phyloP scores from a whole-genome alignment of 108 stramenopile genomes.

The Chaetoceros muelleri region DNA sequence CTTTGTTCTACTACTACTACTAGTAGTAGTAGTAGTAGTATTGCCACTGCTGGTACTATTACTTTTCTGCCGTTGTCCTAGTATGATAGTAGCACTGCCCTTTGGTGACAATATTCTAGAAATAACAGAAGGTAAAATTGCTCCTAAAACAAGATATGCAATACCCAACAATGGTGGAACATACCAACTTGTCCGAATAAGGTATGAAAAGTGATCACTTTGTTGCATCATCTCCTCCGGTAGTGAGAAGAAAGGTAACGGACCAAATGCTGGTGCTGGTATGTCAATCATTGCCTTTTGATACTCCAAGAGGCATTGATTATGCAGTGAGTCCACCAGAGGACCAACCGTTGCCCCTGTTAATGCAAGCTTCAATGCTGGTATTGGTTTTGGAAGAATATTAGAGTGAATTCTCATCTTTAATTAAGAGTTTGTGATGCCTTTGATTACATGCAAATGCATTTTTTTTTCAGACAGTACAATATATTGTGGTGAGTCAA shows the following conservation, averaged over 20 bases:
- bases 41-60: background rate
- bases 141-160: slow-evolving; percentile 70
- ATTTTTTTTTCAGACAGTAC: too few species aligned
- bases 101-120: slow-evolving; percentile 7
- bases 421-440: too few species aligned
- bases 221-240: background rate
- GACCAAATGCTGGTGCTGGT: slow-evolving; percentile 7
- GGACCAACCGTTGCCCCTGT: slow-evolving; percentile 57
- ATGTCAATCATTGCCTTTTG: slow-evolving; percentile 44
- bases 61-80: too few species aligned
- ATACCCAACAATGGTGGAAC: slow-evolving; percentile 73
- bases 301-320: slow-evolving; percentile 69
- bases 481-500: too few species aligned
- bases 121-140: slow-evolving; percentile 43
- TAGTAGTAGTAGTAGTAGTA: background rate
- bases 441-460: too few species aligned
- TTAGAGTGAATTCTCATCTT: background rate
- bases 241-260: background rate
- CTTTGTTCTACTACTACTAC: background rate
- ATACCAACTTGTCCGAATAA: slow-evolving; percentile 57
- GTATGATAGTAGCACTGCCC: too few species aligned
- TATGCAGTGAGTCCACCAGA: slow-evolving; percentile 71
- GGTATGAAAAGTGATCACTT: slow-evolving; percentile 6
- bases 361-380: slow-evolving; percentile 31
- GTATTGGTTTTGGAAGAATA: background rate